These are phyloP conservation scores for Alternaria triticimaculans DNA, from an alignment of 2,329 filamentous ascomycete genomes.

Conservation along the genomic window DNA sequence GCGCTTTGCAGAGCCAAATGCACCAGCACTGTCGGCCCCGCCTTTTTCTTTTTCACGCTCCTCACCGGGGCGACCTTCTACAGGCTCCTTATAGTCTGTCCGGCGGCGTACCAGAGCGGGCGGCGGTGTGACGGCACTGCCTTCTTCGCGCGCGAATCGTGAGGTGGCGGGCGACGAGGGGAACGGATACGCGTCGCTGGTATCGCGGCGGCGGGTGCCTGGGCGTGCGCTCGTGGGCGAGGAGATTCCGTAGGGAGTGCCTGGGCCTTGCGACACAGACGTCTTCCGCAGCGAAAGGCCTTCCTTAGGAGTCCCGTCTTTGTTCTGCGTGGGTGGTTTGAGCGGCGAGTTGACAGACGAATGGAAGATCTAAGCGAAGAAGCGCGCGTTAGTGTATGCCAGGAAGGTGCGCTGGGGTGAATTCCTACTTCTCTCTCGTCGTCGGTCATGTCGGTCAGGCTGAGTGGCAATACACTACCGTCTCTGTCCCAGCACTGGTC, in stretches of 20 bases:
- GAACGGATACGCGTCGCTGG: conserved; percentile 71
- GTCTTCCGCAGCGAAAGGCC: conserved; percentile 75
- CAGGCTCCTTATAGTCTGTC: conserved; percentile 65
- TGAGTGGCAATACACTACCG: conserved; percentile 74
- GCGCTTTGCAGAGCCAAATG: conserved; percentile 64
- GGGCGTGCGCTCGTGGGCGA: conserved; percentile 79
- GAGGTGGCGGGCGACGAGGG: conserved; percentile 66
- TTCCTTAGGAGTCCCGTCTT: conserved; percentile 64
- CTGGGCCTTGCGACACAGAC: conserved; percentile 76
- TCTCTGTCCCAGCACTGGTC: conserved; percentile 88
- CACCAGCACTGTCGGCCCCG: conserved; percentile 50
- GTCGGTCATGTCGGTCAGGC: conserved; percentile 73
- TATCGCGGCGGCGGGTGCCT: conserved; percentile 81
- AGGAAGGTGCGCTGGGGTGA: not conserved
- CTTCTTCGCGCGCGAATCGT: conserved; percentile 69
- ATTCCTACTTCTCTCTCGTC: conserved; percentile 68
- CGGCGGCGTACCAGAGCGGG: conserved; percentile 66
- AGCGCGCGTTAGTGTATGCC: conserved; percentile 19
- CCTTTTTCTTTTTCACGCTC: conserved; percentile 59
- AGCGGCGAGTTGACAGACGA: conserved; percentile 92
- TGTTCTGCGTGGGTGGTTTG: conserved; percentile 80
- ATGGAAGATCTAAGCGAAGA: conserved; percentile 70
- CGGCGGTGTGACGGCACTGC: conserved; percentile 65
- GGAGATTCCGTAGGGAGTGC: conserved; percentile 70
- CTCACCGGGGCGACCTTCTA: conserved; percentile 51